Evolutionary conservation across 495 filamentous ascomycete genomes (phyloP).

Genomic region (Lentithecium fluviatile): DNA sequence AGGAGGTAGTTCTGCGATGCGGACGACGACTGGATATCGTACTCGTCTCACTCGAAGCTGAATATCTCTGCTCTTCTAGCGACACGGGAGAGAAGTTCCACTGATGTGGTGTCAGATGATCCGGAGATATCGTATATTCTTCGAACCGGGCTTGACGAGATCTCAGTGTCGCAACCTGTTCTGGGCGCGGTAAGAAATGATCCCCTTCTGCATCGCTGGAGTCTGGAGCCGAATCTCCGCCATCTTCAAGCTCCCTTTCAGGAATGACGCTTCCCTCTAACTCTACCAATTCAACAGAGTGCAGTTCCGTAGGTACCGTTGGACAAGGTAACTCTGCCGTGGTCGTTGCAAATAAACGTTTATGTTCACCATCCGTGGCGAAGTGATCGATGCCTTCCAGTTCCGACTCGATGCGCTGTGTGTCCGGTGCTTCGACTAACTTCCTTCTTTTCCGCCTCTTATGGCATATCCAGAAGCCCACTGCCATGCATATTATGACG

Average conservation of each 20-base stretch:
- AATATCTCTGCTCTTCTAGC: no score
- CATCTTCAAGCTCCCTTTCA: not conserved
- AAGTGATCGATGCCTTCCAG: not conserved
- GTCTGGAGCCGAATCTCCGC: not conserved
- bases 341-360: not conserved
- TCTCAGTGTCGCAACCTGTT: no score
- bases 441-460: not conserved
- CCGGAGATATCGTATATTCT: no score
- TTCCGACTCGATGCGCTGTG: not conserved
- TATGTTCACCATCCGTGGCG: constrained; percentile 3
- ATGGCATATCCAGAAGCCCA: constrained; percentile 19
- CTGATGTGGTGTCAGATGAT: no score
- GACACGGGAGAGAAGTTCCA: no score
- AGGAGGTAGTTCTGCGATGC: no score
- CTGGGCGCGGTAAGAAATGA: no score
- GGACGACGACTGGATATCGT: no score
- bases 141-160: no score
- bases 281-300: constrained; percentile 19
- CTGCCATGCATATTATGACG: not conserved
- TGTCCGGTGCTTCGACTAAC: not conserved
- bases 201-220: no score
- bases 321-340: constrained; percentile 1
- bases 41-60: no score
- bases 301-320: constrained; percentile 7
- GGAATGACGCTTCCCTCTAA: constrained; percentile 6